Evolutionary conservation across 164 flowering plant genomes (phyloP).

Genomic region (Macadamia integrifolia): DNA sequence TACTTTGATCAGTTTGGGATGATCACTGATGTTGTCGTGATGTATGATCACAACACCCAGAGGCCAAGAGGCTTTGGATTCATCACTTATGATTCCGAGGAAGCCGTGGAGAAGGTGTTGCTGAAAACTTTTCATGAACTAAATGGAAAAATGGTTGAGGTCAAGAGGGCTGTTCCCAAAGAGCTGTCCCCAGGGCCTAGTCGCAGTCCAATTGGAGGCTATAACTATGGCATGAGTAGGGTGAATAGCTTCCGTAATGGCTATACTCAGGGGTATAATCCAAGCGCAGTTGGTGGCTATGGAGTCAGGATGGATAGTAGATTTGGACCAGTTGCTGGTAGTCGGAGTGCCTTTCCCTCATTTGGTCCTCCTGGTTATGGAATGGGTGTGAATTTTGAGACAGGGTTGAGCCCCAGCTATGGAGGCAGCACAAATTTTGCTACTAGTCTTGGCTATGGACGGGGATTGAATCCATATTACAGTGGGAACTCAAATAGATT

Average conservation of each 20-base stretch:
- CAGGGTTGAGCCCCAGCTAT: conserved; percentile 44
- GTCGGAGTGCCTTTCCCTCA: conserved; percentile 57
- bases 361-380: conserved; percentile 47
- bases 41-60: conserved; percentile 92
- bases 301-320: conserved; percentile 70
- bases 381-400: conserved; percentile 50
- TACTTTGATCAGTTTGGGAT: conserved; percentile 87
- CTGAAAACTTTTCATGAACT: conserved; percentile 77
- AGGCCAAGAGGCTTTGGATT: conserved; percentile 95
- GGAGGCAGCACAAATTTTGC: conserved; percentile 35
- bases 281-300: conserved; percentile 45
- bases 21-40: conserved; percentile 85
- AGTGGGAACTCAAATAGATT: conserved; percentile 42
- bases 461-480: conserved; percentile 42
- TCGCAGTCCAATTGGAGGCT: conserved; percentile 44
- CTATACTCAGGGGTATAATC: conserved; percentile 53
- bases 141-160: conserved; percentile 89
- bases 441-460: conserved; percentile 44
- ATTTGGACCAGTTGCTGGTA: conserved; percentile 54
- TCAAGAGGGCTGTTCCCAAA: conserved; percentile 84
- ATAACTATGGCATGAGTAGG: conserved; percentile 48
- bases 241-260: conserved; percentile 53
- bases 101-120: conserved; percentile 72
- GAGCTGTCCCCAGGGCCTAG: conserved; percentile 70
- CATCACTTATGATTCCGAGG: conserved; percentile 86